phyloP scores from a whole-genome alignment of 1,139 yeast species.

The Saccharomyces hybrid region DNA sequence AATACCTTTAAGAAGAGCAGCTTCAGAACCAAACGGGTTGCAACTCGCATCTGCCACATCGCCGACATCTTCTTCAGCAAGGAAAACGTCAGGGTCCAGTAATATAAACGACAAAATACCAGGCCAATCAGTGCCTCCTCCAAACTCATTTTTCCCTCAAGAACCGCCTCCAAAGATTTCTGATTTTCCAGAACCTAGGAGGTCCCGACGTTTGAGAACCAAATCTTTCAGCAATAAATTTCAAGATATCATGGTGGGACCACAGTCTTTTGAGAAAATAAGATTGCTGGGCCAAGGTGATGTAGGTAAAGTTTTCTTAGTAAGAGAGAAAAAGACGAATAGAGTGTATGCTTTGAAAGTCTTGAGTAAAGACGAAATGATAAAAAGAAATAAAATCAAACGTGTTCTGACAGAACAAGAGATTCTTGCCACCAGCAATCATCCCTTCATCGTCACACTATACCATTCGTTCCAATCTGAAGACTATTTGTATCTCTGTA shows the following conservation, averaged over 20 bases:
- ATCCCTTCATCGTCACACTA: conserved; percentile 92
- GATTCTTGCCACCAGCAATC: conserved; percentile 88
- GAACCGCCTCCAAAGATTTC: conserved; percentile 5
- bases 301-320: conserved; percentile 92
- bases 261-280: conserved; percentile 80
- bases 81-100: background rate
- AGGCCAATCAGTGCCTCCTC: background rate
- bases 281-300: conserved; percentile 91
- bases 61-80: background rate
- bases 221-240: conserved; percentile 53
- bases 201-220: conserved; percentile 41
- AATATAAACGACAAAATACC: background rate
- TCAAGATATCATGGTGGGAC: conserved; percentile 73
- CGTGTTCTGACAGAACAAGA: conserved; percentile 95
- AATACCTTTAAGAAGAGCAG: conserved; percentile 19
- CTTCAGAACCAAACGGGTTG: conserved; percentile 22
- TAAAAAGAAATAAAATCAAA: conserved; percentile 86
- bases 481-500: conserved; percentile 85
- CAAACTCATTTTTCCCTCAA: background rate
- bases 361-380: conserved; percentile 84
- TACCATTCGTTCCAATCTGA: conserved; percentile 96
- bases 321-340: conserved; percentile 68
- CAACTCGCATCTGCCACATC: background rate
- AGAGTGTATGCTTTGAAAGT: conserved; percentile 90
- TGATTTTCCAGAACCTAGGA: conserved; percentile 20